These are phyloP conservation scores for Apiospora saccharicola DNA, from an alignment of 2,329 filamentous ascomycete genomes.

Conservation along the genomic window DNA sequence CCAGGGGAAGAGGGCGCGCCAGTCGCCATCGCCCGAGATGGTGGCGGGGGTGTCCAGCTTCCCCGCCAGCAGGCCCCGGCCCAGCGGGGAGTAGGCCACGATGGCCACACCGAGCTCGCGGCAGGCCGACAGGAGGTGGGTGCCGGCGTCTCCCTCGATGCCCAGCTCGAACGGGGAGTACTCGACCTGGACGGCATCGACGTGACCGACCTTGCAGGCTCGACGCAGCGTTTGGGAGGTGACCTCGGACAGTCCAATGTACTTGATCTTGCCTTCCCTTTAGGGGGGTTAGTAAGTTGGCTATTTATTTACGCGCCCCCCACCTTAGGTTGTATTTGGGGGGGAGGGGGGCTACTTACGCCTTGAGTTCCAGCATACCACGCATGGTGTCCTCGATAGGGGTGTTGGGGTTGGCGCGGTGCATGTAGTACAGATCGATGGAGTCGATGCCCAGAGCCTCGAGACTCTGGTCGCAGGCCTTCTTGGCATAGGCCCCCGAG, in stretches of 20 bases:
- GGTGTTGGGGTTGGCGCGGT: conserved; percentile 55
- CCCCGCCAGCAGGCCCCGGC: conserved; percentile 64
- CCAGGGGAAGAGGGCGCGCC: conserved; percentile 45
- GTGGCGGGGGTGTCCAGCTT: background rate
- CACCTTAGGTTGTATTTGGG: too few relatives aligned
- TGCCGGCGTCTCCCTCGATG: conserved; percentile 60
- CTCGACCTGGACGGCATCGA: conserved; percentile 61
- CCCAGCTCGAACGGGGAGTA: conserved; percentile 62
- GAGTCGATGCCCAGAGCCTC: conserved; percentile 55
- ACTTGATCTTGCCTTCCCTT: conserved; percentile 61
- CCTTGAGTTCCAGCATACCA: conserved; percentile 56
- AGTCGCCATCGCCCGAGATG: conserved; percentile 34
- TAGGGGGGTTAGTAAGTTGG: background rate
- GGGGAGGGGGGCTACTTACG: too few relatives aligned
- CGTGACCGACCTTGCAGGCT: conserved; percentile 54
- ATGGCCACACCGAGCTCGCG: conserved; percentile 64
- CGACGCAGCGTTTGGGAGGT: conserved; percentile 54
- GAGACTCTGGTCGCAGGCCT: conserved; percentile 46
- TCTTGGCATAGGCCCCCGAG: conserved; percentile 39
- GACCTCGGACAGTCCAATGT: conserved; percentile 62
- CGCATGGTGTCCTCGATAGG: conserved; percentile 59
- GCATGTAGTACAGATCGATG: conserved; percentile 63
- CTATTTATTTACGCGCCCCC: background rate
- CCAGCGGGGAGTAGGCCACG: conserved; percentile 66
- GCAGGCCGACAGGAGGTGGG: conserved; percentile 61